Conservation (phyloP, 345 rosid species). For the rapeseed (Brassica napus) region DNA sequence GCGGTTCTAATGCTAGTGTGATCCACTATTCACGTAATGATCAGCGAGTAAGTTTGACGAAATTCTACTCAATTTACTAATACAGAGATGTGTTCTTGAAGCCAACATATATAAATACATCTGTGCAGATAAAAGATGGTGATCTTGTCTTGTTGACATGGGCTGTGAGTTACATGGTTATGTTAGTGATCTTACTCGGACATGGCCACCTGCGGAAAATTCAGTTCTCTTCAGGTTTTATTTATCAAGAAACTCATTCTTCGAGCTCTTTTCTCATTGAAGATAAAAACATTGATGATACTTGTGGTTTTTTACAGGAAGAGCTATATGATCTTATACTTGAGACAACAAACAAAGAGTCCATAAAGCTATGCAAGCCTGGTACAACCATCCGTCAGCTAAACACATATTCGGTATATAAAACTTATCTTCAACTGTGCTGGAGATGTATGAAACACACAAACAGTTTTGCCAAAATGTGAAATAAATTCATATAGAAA, state of each 20-base stretch:
- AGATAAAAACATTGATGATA: not conserved
- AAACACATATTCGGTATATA: conserved; percentile 66
- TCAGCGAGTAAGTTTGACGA: conserved; percentile 59
- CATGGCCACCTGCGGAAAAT: conserved; percentile 93
- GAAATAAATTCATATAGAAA: not conserved
- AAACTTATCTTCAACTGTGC: conserved; percentile 7
- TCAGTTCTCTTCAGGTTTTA: conserved; percentile 67
- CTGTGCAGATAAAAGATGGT: conserved; percentile 70
- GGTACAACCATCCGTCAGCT: conserved; percentile 71
- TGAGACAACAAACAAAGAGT: conserved; percentile 79
- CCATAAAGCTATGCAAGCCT: conserved; percentile 75
- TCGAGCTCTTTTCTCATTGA: too few relatives aligned
- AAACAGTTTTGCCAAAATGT: not conserved
- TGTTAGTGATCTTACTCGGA: conserved; percentile 92
- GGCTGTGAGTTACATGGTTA: conserved; percentile 98
- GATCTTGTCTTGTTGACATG: conserved; percentile 92
- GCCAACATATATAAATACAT: conserved; percentile 5
- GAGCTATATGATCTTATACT: conserved; percentile 87
- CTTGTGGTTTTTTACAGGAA: conserved; percentile 48
- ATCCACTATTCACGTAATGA: conserved; percentile 97
- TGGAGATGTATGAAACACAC: not conserved
- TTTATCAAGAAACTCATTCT: too few relatives aligned
- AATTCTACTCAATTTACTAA: not conserved
- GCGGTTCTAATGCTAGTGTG: conserved; percentile 87
- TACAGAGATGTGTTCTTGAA: conserved; percentile 21